Conservation (phyloP, 2,329 filamentous ascomycete genomes). For the Penicillium sp. region DNA sequence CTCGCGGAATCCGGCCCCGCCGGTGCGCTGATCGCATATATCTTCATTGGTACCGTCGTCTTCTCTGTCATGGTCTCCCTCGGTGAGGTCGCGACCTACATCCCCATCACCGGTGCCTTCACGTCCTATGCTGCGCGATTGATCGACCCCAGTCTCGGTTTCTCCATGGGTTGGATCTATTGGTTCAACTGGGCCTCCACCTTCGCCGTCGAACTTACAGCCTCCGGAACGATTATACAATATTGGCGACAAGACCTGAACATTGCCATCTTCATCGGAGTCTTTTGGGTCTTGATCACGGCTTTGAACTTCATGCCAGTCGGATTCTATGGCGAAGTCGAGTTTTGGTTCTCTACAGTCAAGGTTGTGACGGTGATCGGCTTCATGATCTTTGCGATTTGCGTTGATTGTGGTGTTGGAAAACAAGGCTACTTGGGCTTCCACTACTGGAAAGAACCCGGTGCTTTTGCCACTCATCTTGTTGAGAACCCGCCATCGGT, state of each 20-base stretch:
- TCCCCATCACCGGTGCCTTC: conserved; percentile 75
- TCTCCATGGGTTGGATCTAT: conserved; percentile 80
- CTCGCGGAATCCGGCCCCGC: conserved; percentile 65
- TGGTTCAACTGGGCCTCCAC: conserved; percentile 77
- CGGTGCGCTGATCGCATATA: conserved; percentile 66
- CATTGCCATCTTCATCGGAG: conserved; percentile 69
- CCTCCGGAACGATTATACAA: conserved; percentile 71
- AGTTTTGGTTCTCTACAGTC: conserved; percentile 76
- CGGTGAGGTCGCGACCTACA: conserved; percentile 72
- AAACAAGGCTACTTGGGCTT: conserved; percentile 74
- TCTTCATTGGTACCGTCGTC: conserved; percentile 69
- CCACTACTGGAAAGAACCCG: conserved; percentile 68
- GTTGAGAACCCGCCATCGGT: conserved; percentile 56
- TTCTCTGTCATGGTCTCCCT: conserved; percentile 70
- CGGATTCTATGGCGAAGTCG: conserved; percentile 71
- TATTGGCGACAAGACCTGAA: conserved; percentile 67
- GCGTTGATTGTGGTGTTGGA: conserved; percentile 71
- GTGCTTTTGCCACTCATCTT: conserved; percentile 66
- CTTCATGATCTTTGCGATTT: conserved; percentile 75
- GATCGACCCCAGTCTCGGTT: conserved; percentile 69
- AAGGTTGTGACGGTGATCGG: conserved; percentile 74
- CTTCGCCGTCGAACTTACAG: conserved; percentile 71
- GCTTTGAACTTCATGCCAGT: conserved; percentile 70
- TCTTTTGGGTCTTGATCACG: conserved; percentile 72
- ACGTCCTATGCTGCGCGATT: conserved; percentile 75